phyloP scores from a whole-genome alignment of 306 rosid genomes.

The Citrullus mucosospermus region DNA sequence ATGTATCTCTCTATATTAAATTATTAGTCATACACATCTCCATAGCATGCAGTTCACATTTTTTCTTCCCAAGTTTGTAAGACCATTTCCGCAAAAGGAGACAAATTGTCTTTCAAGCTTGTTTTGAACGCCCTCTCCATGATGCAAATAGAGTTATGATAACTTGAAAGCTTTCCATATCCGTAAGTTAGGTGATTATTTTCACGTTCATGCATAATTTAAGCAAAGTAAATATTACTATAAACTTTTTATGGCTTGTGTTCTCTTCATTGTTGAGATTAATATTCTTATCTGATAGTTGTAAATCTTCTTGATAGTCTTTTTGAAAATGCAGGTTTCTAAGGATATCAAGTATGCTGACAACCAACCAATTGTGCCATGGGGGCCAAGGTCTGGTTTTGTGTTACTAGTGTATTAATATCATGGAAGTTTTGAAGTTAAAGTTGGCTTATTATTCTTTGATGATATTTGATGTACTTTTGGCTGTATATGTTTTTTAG shows the following conservation, averaged over 20 bases:
- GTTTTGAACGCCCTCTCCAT: background rate
- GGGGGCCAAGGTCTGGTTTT: slow-evolving; percentile 90
- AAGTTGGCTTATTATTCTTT: slow-evolving; percentile 3
- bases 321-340: slow-evolving; percentile 52
- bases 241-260: background rate
- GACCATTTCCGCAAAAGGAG: background rate
- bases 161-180: background rate
- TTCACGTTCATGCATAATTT: background rate
- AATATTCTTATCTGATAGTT: background rate
- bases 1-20: background rate
- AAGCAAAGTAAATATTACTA: background rate
- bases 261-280: slow-evolving; percentile 7
- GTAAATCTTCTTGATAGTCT: background rate
- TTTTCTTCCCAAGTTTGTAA: background rate
- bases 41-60: background rate
- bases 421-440: background rate
- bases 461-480: background rate
- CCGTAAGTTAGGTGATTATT: background rate
- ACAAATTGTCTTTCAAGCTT: background rate
- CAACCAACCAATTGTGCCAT: slow-evolving; percentile 87
- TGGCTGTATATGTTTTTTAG: background rate
- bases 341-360: slow-evolving; percentile 95
- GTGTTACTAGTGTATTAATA: slow-evolving; percentile 5
- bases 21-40: background rate
- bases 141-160: background rate